A percentile compares a stretch with the other conserved stretches of the same genome.
Conservation (phyloP, 495 filamentous ascomycete genomes). For the Lepraria neglecta region DNA sequence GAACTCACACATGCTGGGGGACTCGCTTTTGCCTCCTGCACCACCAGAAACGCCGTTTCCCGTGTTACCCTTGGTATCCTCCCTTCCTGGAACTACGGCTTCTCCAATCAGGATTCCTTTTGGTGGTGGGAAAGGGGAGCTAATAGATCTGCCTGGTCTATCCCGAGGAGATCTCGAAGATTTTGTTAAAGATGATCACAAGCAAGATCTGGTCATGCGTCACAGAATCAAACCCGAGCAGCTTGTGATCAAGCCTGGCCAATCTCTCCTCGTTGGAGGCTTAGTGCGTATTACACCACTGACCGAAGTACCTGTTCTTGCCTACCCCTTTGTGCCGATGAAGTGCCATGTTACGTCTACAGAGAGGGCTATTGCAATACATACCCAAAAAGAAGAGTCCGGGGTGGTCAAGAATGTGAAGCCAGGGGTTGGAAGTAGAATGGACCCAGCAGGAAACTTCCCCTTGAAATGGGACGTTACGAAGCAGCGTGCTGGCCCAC, state of each 20-base stretch:
- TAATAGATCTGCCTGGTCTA: conserved; percentile 91
- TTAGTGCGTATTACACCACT: conserved; percentile 81
- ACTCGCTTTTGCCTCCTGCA: conserved; percentile 63
- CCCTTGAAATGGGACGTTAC: conserved; percentile 77
- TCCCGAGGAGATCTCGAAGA: conserved; percentile 62
- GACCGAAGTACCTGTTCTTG: conserved; percentile 56
- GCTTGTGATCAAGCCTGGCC: conserved; percentile 62
- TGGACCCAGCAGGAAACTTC: conserved; percentile 66
- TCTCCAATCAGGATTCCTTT: conserved; percentile 88
- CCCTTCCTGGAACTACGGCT: conserved; percentile 87
- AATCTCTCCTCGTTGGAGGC: conserved; percentile 75
- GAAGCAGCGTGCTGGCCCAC: conserved; percentile 54
- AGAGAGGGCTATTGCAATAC: conserved; percentile 65
- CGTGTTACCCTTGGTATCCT: conserved; percentile 72
- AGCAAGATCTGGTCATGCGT: conserved; percentile 67
- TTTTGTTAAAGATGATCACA: conserved; percentile 58
- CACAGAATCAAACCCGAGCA: conserved; percentile 61
- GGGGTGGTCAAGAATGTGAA: conserved; percentile 54
- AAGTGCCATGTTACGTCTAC: conserved; percentile 67
- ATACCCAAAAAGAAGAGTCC: conserved; percentile 49
- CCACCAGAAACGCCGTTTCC: conserved; percentile 67
- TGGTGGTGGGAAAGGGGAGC: conserved; percentile 73
- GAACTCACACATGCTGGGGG: background rate
- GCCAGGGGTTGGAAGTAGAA: conserved; percentile 47
- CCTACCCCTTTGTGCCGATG: conserved; percentile 74